Evolutionary conservation across 2,329 filamentous ascomycete genomes (phyloP), one percentile per base, ranked within the genome.

Genomic region (Mollisia scopiformis): DNA sequence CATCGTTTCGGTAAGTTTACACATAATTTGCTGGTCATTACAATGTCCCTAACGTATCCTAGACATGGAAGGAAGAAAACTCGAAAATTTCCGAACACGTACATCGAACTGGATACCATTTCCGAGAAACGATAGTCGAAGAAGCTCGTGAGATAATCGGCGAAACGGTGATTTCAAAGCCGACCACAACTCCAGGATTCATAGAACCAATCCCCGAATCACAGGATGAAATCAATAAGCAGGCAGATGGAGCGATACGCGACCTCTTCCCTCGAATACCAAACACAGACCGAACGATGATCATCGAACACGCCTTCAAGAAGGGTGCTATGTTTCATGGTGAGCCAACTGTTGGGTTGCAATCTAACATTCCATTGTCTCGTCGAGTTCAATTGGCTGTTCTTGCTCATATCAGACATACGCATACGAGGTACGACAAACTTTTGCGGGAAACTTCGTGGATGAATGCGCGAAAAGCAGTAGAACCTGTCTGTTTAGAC

Each of bases 201-300:
- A 82, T 84, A 2, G 86, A 88, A 68, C 82, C 84, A 4, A 87
- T 89, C 56, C 86, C 86, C 0, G 76, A 82, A 52, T 80, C 78
- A 1, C 86, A 88, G 68, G 75, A 78, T 37, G 83, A 87, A 61
- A 88, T 89, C 66, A 83, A 88, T 67, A 76, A 76, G 53, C 85
- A 89, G 72, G 86, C 85, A 55, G 85, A 89, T 71, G 82, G 79
- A 28, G 85, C 84, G 10, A 78, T 89, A 54, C 79, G 83, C 69
- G 87, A 89, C 69, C 74, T 89, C 19, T 89, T 89, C 68, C 87
- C 86, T 1, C 79, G 86, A 58, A 88, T 89, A 55, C 87, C 87
- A 10, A 80, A 89, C 64, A 86, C 84, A 25, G 86, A 89, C 73
- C 82, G 86, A 41, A 80, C 84, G 64, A 79, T 81, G 69, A 87